Evolutionary conservation across 495 filamentous ascomycete species (phyloP), one percentile per base, ranked within the genome.

Genomic region (Melanomma pulvis-pyrius): DNA sequence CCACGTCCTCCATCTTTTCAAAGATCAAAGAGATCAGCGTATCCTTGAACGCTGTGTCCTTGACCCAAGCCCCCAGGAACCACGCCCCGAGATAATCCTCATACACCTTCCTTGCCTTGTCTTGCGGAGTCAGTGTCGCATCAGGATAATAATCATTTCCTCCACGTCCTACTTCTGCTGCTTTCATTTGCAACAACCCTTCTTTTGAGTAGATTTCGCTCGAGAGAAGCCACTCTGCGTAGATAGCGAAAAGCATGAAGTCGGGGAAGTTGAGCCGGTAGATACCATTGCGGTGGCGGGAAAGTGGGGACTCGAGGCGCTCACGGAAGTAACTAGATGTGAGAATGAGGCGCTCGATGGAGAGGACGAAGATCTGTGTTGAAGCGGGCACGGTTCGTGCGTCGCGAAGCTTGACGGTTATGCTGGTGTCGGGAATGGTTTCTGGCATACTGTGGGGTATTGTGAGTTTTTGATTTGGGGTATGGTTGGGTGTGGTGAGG

Each of bases 341-440:
- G 5, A 6, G 26, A 13, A 44, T 13, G 28, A 55, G 4, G 32
- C 60, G 48, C 1, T 4, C 48, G n/a, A 13, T 13, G 13, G 60
- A 48, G 24, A 63, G 48, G 4, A 11, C 2, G 25, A 54, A 63
- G n/a, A 17, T 1, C 1, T 22, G 29, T 11, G 48, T 63, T 44
- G 3, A 2, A 2, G 60, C 29, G 2, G 48, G 56, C 15, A 8
- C 24, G 11, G 41, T 44, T 28, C 28, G 12, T 6, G 21, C 6
- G 34, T 63, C 47, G 48, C 60, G 48, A 28, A 63, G 60, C 44
- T 53, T 63, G 60, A 63, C 58, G 21, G 58, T 63, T 15, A 63
- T 24, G n/a, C 21, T 53, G 28, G 26, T n/a, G 53, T 34, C 21
- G 28, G 30, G n/a, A 5, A 25, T 53, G n/a, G 7, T 53, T 7